Evolutionary conservation across 2,329 filamentous ascomycete species (phyloP).

Genomic region (Pestalotiopsis sp.): DNA sequence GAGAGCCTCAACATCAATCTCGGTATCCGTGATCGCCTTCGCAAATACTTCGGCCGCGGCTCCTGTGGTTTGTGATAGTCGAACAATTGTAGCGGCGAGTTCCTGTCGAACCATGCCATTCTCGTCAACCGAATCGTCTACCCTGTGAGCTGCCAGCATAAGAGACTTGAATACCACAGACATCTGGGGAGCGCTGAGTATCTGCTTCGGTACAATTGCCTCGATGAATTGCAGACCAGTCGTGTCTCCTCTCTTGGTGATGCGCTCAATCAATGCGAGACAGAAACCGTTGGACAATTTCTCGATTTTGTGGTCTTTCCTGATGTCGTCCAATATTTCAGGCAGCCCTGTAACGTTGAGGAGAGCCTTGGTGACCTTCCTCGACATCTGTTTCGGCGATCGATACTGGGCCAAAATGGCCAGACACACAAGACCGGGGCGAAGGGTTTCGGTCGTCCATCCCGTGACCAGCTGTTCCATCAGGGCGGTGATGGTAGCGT

Average conservation of each 20-base stretch:
- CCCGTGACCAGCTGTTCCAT: slow-evolving; percentile 86
- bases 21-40: slow-evolving; percentile 66
- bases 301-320: slow-evolving; percentile 67
- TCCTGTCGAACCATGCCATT: slow-evolving; percentile 62
- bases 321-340: slow-evolving; percentile 62
- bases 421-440: slow-evolving; percentile 77
- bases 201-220: slow-evolving; percentile 59
- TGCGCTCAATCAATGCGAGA: slow-evolving; percentile 63
- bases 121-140: slow-evolving; percentile 57
- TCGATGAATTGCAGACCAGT: slow-evolving; percentile 62
- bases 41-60: slow-evolving; percentile 66
- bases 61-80: slow-evolving; percentile 62
- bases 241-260: slow-evolving; percentile 62
- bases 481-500: slow-evolving; percentile 78
- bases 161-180: slow-evolving; percentile 68
- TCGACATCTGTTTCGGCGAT: slow-evolving; percentile 69
- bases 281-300: slow-evolving; percentile 75
- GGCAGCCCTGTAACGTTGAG: slow-evolving; percentile 65
- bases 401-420: slow-evolving; percentile 82
- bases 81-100: slow-evolving; percentile 68
- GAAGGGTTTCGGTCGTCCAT: slow-evolving; percentile 74
- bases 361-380: slow-evolving; percentile 69
- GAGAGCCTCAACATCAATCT: slow-evolving; percentile 73
- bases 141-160: slow-evolving; percentile 60
- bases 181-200: slow-evolving; percentile 66